A percentile compares a stretch with the other conserved stretches of the same genome.
These are phyloP conservation scores for Penicillium chermesinum DNA, from an alignment of 495 filamentous ascomycete genomes.

Conservation along the genomic window DNA sequence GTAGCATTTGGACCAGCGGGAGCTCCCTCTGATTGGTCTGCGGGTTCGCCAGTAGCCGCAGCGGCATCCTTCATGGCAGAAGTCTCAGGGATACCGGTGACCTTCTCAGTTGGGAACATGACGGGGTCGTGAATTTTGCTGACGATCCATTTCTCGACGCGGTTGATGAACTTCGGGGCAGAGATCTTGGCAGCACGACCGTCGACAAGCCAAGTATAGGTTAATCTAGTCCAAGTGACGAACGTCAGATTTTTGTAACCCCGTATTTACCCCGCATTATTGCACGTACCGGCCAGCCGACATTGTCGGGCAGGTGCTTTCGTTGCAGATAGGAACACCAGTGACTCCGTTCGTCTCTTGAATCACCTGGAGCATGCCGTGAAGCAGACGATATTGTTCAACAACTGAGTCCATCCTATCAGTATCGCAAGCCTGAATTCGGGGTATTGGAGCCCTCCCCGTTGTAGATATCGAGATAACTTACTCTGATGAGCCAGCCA, in stretches of 20 bases:
- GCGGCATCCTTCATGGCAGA: conserved; percentile 57
- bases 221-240: conserved; percentile 56
- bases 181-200: conserved; percentile 59
- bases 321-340: conserved; percentile 72
- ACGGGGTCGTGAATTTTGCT: conserved; percentile 82
- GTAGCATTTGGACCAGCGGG: conserved; percentile 33
- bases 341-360: conserved; percentile 69
- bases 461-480: conserved; percentile 7
- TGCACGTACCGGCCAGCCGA: conserved; percentile 76
- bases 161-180: conserved; percentile 79
- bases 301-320: conserved; percentile 81
- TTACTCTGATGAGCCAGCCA: conserved; percentile 93
- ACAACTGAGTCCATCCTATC: conserved; percentile 55
- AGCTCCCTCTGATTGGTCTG: conserved; percentile 45
- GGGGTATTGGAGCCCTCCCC: background rate
- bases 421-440: conserved; percentile 9
- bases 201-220: conserved; percentile 76
- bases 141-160: conserved; percentile 90
- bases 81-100: conserved; percentile 49
- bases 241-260: conserved; percentile 1
- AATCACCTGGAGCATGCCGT: conserved; percentile 76
- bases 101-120: conserved; percentile 78
- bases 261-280: conserved; percentile 8
- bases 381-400: conserved; percentile 82
- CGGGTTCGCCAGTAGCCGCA: conserved; percentile 47